Percentiles rank a stretch among this genome's conserved stretches.
These are phyloP conservation scores for Brassica juncea DNA, from an alignment of 345 rosid species.

Conservation along the genomic window DNA sequence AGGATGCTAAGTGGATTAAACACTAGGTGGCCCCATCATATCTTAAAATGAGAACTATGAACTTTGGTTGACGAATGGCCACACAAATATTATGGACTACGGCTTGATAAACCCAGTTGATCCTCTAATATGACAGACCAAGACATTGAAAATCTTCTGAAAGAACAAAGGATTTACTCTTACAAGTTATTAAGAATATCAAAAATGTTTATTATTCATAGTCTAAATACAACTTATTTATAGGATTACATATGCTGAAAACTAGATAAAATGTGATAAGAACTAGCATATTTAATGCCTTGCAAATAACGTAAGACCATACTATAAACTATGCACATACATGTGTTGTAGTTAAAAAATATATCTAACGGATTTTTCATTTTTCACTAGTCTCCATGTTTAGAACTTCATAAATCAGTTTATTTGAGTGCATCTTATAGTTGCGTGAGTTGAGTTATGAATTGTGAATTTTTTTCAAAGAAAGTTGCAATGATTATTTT, in stretches of 20 bases:
- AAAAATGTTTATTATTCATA: not conserved
- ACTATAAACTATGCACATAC: not conserved
- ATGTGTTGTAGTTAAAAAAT: not conserved
- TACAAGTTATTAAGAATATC: not conserved
- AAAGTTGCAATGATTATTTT: not conserved
- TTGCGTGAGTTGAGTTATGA: not conserved
- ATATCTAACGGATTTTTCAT: not conserved
- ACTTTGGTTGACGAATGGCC: no score
- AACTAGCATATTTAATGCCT: not conserved
- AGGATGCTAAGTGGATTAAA: no score
- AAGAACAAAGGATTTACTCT: not conserved
- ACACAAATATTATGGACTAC: no score
- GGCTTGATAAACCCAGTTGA: no score
- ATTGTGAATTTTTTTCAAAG: not conserved
- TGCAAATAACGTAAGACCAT: no score
- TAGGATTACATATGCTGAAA: not conserved
- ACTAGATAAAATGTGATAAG: not conserved
- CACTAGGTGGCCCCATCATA: no score
- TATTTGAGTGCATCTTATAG: not conserved
- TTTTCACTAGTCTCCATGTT: not conserved
- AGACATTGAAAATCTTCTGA: not conserved
- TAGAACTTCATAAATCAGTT: not conserved
- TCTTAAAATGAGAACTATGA: no score
- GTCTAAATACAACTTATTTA: not conserved
- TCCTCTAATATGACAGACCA: not conserved